Conservation (phyloP, 768 basidiomycete species). For the Mrakia hoshinonis region DNA sequence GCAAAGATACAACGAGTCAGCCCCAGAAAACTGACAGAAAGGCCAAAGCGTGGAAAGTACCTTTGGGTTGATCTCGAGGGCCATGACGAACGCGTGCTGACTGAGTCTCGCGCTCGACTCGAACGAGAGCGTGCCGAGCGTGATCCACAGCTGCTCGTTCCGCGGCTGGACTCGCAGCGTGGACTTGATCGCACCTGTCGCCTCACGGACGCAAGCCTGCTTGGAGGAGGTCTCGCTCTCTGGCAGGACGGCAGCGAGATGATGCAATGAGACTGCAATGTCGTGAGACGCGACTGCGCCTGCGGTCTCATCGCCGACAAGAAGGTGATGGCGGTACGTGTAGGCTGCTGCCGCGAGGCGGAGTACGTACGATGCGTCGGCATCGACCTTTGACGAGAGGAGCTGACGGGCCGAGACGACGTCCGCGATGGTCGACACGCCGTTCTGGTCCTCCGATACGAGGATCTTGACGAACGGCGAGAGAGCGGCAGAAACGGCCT, state of each 20-base stretch:
- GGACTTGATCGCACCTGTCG: constrained; percentile 10
- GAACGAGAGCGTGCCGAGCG: constrained; percentile 67
- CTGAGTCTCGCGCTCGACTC: constrained; percentile 58
- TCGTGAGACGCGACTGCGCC: constrained; percentile 65
- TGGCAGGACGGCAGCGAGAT: constrained; percentile 43
- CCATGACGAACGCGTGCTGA: constrained; percentile 85
- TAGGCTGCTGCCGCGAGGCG: constrained; percentile 38
- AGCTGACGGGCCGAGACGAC: constrained; percentile 35
- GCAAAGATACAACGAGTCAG: neutral
- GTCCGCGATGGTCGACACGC: constrained; percentile 26
- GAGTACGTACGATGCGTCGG: constrained; percentile 31
- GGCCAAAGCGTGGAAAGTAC: constrained; percentile 42
- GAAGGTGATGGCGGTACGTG: constrained; percentile 36
- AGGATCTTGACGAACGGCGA: constrained; percentile 32
- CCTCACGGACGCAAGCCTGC: constrained; percentile 46
- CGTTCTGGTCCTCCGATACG: constrained; percentile 24
- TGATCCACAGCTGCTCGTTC: constrained; percentile 70
- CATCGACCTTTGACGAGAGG: neutral
- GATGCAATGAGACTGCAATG: constrained; percentile 55
- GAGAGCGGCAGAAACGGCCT: constrained; percentile 32
- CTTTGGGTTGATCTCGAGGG: constrained; percentile 77
- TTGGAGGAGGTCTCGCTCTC: constrained; percentile 46
- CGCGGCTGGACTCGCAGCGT: constrained; percentile 57
- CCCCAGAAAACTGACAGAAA: neutral
- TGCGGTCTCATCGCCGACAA: constrained; percentile 43